Percentiles rank a stretch among this genome's conserved stretches.
phyloP scores from a whole-genome alignment of 1,284 basidiomycete species.

The Cutaneotrichosporon sp. region DNA sequence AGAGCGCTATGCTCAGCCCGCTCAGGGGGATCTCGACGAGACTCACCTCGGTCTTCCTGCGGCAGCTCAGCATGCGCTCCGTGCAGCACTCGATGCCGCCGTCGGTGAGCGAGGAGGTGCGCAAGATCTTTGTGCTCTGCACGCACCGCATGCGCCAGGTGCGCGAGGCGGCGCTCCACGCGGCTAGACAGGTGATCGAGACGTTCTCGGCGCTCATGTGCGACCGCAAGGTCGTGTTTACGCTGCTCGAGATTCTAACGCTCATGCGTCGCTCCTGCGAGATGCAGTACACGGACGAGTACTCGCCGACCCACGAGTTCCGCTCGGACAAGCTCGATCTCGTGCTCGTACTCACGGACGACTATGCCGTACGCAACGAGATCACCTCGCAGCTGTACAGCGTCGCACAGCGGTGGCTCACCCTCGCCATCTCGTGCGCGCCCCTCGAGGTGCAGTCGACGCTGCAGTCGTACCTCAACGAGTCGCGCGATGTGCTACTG shows the following conservation, averaged over 20 bases:
- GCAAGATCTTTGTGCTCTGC: constrained; percentile 71
- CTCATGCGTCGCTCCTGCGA: constrained; percentile 85
- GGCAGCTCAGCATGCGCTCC: constrained; percentile 69
- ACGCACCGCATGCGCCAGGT: constrained; percentile 82
- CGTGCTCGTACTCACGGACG: constrained; percentile 80
- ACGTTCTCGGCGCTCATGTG: constrained; percentile 95
- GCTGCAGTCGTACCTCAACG: constrained; percentile 80
- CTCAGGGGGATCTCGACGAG: constrained; percentile 87
- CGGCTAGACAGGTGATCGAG: constrained; percentile 81
- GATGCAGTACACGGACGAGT: constrained; percentile 91
- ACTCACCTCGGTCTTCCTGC: constrained; percentile 63
- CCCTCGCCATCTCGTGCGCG: constrained; percentile 78
- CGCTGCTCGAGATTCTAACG: constrained; percentile 89
- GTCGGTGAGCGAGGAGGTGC: constrained; percentile 73
- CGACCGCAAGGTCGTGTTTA: constrained; percentile 80
- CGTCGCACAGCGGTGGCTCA: constrained; percentile 79
- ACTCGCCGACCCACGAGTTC: constrained; percentile 83
- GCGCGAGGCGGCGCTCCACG: constrained; percentile 77
- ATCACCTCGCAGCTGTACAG: constrained; percentile 74
- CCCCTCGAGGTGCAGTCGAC: constrained; percentile 92
- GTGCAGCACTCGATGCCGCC: constrained; percentile 76
- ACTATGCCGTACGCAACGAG: constrained; percentile 81
- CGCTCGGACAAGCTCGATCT: constrained; percentile 74
- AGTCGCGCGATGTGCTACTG: constrained; percentile 67
- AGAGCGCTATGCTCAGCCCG: constrained; percentile 62